Evolutionary conservation across 2,329 filamentous ascomycete genomes (phyloP).

Genomic region (Diplodia mutila): DNA sequence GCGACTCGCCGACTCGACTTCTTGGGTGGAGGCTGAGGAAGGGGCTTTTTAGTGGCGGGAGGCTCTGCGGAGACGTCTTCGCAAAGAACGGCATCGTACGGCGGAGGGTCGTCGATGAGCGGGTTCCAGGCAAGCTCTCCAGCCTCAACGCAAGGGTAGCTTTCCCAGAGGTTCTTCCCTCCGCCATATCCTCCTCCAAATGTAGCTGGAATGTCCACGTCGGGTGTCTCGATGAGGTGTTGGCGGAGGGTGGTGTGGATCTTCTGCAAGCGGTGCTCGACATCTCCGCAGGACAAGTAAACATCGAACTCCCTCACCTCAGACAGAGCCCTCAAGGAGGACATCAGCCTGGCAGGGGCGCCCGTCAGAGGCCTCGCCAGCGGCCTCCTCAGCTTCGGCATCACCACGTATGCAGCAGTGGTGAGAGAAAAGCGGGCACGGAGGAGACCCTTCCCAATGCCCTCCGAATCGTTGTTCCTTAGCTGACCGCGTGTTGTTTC

Average conservation of each 20-base stretch:
- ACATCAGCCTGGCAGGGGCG: constrained; percentile 1
- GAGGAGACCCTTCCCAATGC: neutral
- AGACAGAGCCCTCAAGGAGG: neutral
- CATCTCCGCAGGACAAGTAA: neutral
- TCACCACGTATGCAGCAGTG: neutral
- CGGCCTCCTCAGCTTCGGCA: constrained; percentile 11
- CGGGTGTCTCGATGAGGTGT: neutral
- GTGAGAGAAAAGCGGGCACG: constrained; percentile 8
- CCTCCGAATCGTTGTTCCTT: neutral
- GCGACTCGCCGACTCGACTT: neutral
- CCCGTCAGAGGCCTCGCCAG: constrained; percentile 10
- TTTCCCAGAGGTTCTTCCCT: constrained; percentile 11
- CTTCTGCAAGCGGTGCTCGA: neutral
- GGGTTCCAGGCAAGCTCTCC: constrained; percentile 3
- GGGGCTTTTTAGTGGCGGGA: neutral
- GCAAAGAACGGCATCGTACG: neutral
- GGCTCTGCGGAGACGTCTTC: neutral
- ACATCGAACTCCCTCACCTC: neutral
- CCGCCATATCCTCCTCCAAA: neutral
- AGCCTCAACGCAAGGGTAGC: neutral
- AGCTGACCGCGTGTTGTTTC: neutral
- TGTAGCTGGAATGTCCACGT: neutral
- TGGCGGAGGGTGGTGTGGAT: neutral
- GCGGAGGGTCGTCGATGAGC: neutral
- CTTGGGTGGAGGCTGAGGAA: neutral